Evolutionary conservation across 371 early-diverging fungal genomes (phyloP), one percentile per base, ranked within the genome.

Genomic region (Mucor saturninus): DNA sequence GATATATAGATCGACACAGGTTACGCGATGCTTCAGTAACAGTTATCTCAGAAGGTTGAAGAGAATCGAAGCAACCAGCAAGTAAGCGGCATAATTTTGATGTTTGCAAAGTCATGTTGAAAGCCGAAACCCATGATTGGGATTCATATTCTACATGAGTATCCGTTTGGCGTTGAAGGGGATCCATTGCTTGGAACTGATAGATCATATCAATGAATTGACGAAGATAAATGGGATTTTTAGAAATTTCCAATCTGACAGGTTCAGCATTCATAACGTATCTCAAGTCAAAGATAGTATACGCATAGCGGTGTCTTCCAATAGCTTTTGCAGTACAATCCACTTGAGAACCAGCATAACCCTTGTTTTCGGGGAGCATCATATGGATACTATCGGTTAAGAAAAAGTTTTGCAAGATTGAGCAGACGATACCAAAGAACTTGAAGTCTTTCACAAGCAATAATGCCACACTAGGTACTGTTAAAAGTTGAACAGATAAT

Each of bases 151-250:
- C 96, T 7, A 98, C 90, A 64, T 98, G 98, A 14, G 83, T 77
- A 13, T 83, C 75, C 2, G 79, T 72, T 21, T 89, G 85, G 28
- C 96, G 91, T 21, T 76, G 73, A 56, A 92, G 86, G 3, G 95
- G 92, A 65, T 95, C 91, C 95, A 96, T 96, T 14, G 91, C 96
- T 72, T 98, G 97, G 74, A 95, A 93, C 46, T 95, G 85, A 26
- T 82, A 83, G 43, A 92, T 81, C 54, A 94, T 83, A 59, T 93
- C 90, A 46, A 97, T 66, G 62, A 95, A 95, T 39, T 87, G 83
- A 1, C 83, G 76, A 61, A 95, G 81, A 56, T 92, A 90, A 0
- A 82, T 62, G 0, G 86, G 82, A n/a, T 77, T 74, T 39, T 78
- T 80, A 21, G 81, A 64, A 8, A 90, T 78, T 54, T 75, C 80